Evolutionary conservation across 225 moss, liverwort and hornwort species (phyloP), one percentile per base, ranked within the genome.

Genomic region (Takakia lepidozioides): DNA sequence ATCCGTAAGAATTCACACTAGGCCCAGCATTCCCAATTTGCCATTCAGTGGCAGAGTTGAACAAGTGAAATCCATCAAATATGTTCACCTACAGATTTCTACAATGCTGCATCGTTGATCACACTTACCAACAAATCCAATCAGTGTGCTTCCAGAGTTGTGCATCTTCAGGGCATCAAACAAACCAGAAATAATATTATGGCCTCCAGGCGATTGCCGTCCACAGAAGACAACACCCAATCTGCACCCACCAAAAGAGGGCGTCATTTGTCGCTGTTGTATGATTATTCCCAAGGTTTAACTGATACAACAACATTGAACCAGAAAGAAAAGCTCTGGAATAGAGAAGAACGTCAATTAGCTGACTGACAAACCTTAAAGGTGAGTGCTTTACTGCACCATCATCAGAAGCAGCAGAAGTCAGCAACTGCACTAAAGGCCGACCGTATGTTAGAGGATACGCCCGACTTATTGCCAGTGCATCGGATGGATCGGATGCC

Each of bases 141-240:
- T 63, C 41, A 93, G 64, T 22, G 67, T 59, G 46, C 73, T 93
- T 27, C 68, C 67, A 47, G 52, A 19, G 44, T 76, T 93, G 28
- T 72, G 78, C 25, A 62, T 68, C 72, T 72, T 81, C 52, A 93
- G 55, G 9, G 88, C 88, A 65, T 93, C 93, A 49, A 67, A 74
- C 46, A 93, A 74, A 14, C 93, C 93, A 24, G 88, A 67, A 26
- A 93, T 69, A n/a, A 98, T 71, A 43, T 91, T 98, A 61, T 98
- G 95, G 48, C 95, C 95, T 52, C 95, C 95, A 30, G 95, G 95
- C 61, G 95, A 76, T 69, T 98, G 95, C 38, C 95, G 90, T 43
- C 95, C 95, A 53, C 82, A 85, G 57, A 98, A 98, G 18, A 91
- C 84, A 58, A 91, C 87, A 46, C 91, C 95, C 51, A 91, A 64